Evolutionary conservation across 176 grass and related monocot genomes (phyloP), one percentile per base, ranked within the genome.

Genomic region (Themeda triandra): DNA sequence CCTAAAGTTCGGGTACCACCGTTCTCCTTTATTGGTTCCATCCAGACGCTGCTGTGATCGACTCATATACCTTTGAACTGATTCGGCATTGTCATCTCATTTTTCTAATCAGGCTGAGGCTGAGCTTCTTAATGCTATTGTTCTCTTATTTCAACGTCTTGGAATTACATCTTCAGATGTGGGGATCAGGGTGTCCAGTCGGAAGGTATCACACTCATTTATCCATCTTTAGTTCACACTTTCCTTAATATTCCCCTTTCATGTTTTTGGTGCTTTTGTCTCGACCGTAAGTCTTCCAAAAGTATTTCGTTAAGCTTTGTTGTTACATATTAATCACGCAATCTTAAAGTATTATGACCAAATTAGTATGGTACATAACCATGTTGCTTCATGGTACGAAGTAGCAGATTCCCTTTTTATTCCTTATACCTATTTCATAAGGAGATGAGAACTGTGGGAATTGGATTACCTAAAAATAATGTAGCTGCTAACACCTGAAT

Each of bases 111-210:
- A 94, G 92, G 92, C 92, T 25, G 92, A 97, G 83, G 92, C 90
- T 45, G 94, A 97, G 83, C 92, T 97, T 87, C 83, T 97, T 82
- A 85, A 97, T 75, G 90, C 94, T 45, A 84, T 94, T 73, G 83
- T 97, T 66, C 84, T 97, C 69, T 87, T 98, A 42, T 98, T 98
- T 66, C 90, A 98, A 78, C 86, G 90, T 46, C 75, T 98, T 70
- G 92, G 95, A 14, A 91, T 98, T 58, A 91, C 91, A 76, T 98
- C 89, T 29, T 82, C 73, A 39, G 90, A 91, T 88, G 92, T 98
- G 37, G 95, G 95, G 73, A 93, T 94, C 74, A 91, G 90, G 70
- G 79, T 95, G 32, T 98, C 95, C 66, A 98, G 92, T 76, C 70
- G 92, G 82, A 98, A 98, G 92, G 92, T 98, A 45, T 62, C 46